These are phyloP conservation scores for Alternaria infectoria DNA, from an alignment of 2,329 filamentous ascomycete species.

Conservation along the genomic window DNA sequence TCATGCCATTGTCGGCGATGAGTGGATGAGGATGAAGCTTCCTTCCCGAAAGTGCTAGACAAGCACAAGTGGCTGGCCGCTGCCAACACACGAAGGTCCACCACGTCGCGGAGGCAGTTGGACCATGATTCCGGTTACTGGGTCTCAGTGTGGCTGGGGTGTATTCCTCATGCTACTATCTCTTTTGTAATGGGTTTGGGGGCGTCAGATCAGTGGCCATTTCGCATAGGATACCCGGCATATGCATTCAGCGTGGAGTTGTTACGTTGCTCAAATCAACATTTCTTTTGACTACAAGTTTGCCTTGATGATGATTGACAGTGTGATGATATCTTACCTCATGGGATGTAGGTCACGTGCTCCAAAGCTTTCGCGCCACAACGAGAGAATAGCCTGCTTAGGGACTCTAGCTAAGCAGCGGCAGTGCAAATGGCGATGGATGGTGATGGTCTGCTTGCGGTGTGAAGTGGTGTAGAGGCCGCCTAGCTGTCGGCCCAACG, in stretches of 20 bases:
- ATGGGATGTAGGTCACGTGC: neutral
- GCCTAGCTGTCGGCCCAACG: neutral
- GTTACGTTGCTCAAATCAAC: neutral
- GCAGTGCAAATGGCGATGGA: neutral
- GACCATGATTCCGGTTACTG: slow-evolving; percentile 7
- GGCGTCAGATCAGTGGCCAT: slow-evolving; percentile 6
- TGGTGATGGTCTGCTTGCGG: neutral
- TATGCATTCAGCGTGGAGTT: slow-evolving; percentile 12
- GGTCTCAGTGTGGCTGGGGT: neutral
- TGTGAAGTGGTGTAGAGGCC: neutral
- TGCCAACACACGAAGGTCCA: neutral
- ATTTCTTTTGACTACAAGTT: neutral
- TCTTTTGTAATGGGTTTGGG: slow-evolving; percentile 12
- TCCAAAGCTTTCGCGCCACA: neutral
- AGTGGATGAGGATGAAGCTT: slow-evolving; percentile 31
- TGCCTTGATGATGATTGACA: neutral
- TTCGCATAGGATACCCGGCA: slow-evolving; percentile 15
- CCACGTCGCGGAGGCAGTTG: neutral
- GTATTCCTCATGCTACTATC: slow-evolving; percentile 7
- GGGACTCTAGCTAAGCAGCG: neutral
- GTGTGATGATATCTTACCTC: neutral
- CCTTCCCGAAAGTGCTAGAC: slow-evolving; percentile 14
- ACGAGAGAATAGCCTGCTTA: neutral
- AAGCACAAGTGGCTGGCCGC: neutral
- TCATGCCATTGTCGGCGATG: slow-evolving; percentile 27